Evolutionary conservation across 495 filamentous ascomycete genomes (phyloP), one percentile per base, ranked within the genome.

Genomic region (Apodospora peruviana): DNA sequence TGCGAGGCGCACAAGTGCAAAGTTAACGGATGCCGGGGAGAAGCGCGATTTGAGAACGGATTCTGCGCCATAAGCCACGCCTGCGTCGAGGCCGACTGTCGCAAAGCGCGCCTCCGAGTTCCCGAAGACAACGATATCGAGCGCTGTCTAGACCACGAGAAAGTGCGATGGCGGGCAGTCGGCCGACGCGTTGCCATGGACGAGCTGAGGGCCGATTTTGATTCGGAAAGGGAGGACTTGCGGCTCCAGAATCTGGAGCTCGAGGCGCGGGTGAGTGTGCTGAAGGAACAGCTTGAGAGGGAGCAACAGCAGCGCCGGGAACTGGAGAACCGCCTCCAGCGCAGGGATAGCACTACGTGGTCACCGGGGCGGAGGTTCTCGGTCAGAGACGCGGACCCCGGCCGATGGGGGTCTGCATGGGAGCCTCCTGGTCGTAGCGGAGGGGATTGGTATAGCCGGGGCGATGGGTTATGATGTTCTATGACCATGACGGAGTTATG

Each of bases 51-150:
- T 17, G 17, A 40, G 34, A 14, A 23, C 11, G 41, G 34, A 8
- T 53, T 38, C 23, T 53, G 52, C 38, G 37, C 11, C 34, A 29
- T 7, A 16, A 42, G 17, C 11, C 46, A 50, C 24, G 42, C 36
- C 10, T 50, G 52, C 20, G 18, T 55, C 4, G 37, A 29, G 22
- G 36, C 24, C 2, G 34, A 41, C 32, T 55, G 51, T 34, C 34
- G 16, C 3, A 46, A 37, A 18, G 19, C 8, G 21, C 29, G 44
- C 19, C 23, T 43, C 5, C 9, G 9, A 19, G 16, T 25, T 8
- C 19, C 20, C 23, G 20, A 14, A 20, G 36, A 16, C 12, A 10
- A 27, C 11, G 27, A 41, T 43, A 12, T 29, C 37, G 50, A 52
- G 43, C 48, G 21, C 4, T 24, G 32, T 14, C 22, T 37, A 4